Evolutionary conservation across 2,329 filamentous ascomycete genomes (phyloP).

Genomic region (Aspergillus sp.): DNA sequence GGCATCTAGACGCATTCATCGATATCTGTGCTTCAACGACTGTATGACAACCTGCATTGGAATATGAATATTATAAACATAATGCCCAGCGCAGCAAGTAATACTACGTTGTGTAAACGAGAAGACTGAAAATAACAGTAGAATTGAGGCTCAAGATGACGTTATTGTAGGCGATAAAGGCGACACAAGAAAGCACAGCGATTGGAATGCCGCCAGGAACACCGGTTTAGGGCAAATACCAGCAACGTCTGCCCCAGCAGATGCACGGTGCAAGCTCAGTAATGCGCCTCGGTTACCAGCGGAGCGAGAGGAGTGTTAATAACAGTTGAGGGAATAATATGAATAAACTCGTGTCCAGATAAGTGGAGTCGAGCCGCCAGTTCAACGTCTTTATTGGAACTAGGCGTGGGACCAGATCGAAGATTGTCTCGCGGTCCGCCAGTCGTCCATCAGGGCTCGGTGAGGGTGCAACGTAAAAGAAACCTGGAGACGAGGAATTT

Average conservation of each 20-base stretch:
- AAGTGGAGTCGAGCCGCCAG: slow-evolving; percentile 11
- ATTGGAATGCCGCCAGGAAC: neutral
- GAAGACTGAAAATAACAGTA: neutral
- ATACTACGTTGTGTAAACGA: neutral
- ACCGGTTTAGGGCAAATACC: neutral
- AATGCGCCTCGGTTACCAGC: slow-evolving; percentile 1
- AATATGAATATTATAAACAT: slow-evolving; percentile 4
- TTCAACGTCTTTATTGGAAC: slow-evolving; percentile 14
- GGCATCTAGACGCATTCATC: neutral
- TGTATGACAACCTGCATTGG: slow-evolving; percentile 1
- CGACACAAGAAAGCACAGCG: neutral
- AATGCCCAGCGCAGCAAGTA: neutral
- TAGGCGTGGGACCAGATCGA: slow-evolving; percentile 16
- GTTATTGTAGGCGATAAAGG: neutral
- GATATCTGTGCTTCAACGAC: neutral
- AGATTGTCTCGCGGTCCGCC: slow-evolving; percentile 20
- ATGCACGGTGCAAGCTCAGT: neutral
- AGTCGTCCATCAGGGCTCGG: neutral
- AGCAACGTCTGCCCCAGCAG: neutral
- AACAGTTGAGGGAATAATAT: neutral
- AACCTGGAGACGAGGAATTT: slow-evolving; percentile 16
- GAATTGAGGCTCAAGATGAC: neutral
- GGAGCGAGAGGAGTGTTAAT: neutral
- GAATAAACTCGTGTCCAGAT: neutral
- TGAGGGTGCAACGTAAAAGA: slow-evolving; percentile 29